Evolutionary conservation across 2,329 filamentous ascomycete species (phyloP), one percentile per base, ranked within the genome.

Genomic region (Rugonectria rugulosa): DNA sequence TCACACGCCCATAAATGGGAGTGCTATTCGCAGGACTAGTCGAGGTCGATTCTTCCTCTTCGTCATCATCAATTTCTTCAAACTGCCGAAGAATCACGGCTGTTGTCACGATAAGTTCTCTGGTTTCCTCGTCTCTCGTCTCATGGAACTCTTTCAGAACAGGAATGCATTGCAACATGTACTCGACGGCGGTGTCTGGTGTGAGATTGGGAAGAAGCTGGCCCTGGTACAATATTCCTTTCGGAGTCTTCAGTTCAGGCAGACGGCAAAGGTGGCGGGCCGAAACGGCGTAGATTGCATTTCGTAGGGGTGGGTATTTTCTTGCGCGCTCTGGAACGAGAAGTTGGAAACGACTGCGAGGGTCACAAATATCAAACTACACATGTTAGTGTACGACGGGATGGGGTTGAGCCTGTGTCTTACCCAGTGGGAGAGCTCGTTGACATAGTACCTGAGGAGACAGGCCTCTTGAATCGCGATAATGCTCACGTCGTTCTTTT

Each of bases 101-200:
- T 0, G 57, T 66, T 0, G 63, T 65, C 0, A 66, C 51, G 0
- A 66, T 66, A 0, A 66, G 8, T 1, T 66, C 63, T 10, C 63
- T 36, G 0, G 56, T 61, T 0, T 66, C 61, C 2, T 62, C 63
- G 0, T 66, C 63, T 1, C 47, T 29, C 0, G 59, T 66, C 0
- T 50, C 49, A 2, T 66, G 61, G 0, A 66, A 66, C 1, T 66
- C 63, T 12, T 66, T 66, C 0, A 66, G 42, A 0, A 66, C 59
- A 0, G 57, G 53, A 0, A 66, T 66, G 4, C 61, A 66, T 8
- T 65, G 65, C 0, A 66, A 21, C 63, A 66, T 66, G 4, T 66
- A 66, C 21, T 66, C 63, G 2, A 66, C 63, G 15, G 61, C 61
- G 0, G 57, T 53, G 0, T 57, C 53, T 0, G 59, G 14, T 0